Conservation (phyloP, 1,284 basidiomycete species). For the Rhodotorula sp. region DNA sequence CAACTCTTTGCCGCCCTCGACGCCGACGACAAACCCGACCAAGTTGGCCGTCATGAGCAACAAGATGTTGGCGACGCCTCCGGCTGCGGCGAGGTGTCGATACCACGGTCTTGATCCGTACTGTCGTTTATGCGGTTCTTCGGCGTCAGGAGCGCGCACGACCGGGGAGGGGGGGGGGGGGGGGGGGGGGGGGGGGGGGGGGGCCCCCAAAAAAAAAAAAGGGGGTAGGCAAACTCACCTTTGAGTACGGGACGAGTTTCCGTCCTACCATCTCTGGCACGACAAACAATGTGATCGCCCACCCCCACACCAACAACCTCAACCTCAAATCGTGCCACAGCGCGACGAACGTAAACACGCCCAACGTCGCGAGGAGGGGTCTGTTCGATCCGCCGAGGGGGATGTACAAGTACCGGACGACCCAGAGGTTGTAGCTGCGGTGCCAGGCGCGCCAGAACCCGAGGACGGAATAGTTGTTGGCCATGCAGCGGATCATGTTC, state of each 20-base stretch:
- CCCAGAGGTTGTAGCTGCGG: conserved; percentile 93
- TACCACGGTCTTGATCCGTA: conserved; percentile 74
- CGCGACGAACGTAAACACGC: conserved; percentile 97
- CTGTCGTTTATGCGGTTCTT: conserved; percentile 51
- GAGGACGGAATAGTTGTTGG: conserved; percentile 92
- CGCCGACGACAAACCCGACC: conserved; percentile 90
- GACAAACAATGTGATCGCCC: conserved; percentile 89
- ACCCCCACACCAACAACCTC: conserved; percentile 89
- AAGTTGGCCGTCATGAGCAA: conserved; percentile 94
- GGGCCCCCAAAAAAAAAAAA: too few relatives aligned
- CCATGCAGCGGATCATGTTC: conserved; percentile 98
- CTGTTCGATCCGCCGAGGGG: conserved; percentile 78
- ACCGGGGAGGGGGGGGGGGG: too few relatives aligned
- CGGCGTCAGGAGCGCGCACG: not conserved
- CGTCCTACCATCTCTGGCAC: conserved; percentile 75
- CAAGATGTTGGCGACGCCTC: conserved; percentile 80
- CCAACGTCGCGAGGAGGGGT: conserved; percentile 64
- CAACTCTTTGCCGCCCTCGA: conserved; percentile 77
- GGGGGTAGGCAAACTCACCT: conserved; percentile 18
- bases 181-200: too few relatives aligned
- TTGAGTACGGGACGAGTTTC: conserved; percentile 42
- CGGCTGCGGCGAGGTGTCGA: conserved; percentile 77
- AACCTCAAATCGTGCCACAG: conserved; percentile 96
- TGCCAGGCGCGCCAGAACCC: conserved; percentile 99
- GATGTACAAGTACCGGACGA: conserved; percentile 93